A percentile compares a stretch with the other conserved stretches of the same genome.
Evolutionary conservation across 2,329 filamentous ascomycete species (phyloP).

Genomic region (Myriosclerotinia curreyana): DNA sequence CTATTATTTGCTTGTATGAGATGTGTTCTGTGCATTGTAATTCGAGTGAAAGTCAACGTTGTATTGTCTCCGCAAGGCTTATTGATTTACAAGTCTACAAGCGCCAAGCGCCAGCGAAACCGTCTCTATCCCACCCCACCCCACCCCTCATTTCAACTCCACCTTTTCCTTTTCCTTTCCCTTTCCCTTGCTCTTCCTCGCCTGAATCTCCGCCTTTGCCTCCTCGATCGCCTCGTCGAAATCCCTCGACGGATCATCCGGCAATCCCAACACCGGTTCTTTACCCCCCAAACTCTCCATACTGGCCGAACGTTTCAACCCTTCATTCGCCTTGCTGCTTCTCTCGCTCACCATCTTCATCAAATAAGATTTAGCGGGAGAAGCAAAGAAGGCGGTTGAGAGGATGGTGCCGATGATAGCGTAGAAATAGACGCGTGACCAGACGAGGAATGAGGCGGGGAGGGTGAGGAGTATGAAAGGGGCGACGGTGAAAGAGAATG

Average conservation of each 20-base stretch:
- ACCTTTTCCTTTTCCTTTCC: constrained; percentile 19
- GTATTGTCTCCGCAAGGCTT: too few relatives aligned
- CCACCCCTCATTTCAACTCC: constrained; percentile 50
- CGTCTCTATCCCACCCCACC: constrained; percentile 74
- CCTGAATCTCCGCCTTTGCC: constrained; percentile 49
- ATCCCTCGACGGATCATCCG: constrained; percentile 70
- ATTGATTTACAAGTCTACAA: too few relatives aligned
- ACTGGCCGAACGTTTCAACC: constrained; percentile 51
- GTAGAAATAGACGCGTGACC: constrained; percentile 89
- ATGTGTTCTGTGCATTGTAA: too few relatives aligned
- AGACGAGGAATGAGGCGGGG: constrained; percentile 66
- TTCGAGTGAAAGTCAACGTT: too few relatives aligned
- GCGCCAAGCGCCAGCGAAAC: too few relatives aligned
- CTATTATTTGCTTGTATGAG: too few relatives aligned
- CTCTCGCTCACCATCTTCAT: constrained; percentile 58
- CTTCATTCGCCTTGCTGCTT: constrained; percentile 42
- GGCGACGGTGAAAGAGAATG: constrained; percentile 75
- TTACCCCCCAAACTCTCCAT: constrained; percentile 54
- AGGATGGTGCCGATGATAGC: constrained; percentile 63
- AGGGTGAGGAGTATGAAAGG: constrained; percentile 85
- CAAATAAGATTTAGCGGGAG: constrained; percentile 65
- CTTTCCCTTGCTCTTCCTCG: constrained; percentile 31
- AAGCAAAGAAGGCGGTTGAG: constrained; percentile 73
- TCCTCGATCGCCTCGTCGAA: constrained; percentile 59
- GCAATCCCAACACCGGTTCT: constrained; percentile 72